These are phyloP conservation scores for Salvia hispanica DNA, from an alignment of 257 asterid genomes.

Conservation along the genomic window DNA sequence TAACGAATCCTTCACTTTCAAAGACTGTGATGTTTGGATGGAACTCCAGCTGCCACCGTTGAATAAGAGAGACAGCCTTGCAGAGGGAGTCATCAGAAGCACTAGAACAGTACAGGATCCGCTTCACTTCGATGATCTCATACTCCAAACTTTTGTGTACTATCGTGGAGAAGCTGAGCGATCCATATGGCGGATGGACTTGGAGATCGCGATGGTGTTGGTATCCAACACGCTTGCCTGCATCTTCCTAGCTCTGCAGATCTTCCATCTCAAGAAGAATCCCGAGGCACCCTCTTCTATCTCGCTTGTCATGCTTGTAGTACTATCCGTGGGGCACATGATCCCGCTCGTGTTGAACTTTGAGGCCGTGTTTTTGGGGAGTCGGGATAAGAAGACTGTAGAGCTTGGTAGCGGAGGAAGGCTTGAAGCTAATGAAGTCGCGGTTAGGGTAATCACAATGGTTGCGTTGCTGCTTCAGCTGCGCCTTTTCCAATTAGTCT, in stretches of 20 bases:
- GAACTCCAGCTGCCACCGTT: slow-evolving; percentile 43
- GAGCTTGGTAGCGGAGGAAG: slow-evolving; percentile 41
- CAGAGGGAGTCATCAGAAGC: slow-evolving; percentile 55
- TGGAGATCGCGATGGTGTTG: slow-evolving; percentile 61
- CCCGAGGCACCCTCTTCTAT: slow-evolving; percentile 45
- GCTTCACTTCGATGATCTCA: slow-evolving; percentile 49
- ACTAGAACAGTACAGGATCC: slow-evolving; percentile 41
- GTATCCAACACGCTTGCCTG: slow-evolving; percentile 59
- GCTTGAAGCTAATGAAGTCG: slow-evolving; percentile 63
- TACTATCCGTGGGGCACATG: slow-evolving; percentile 62
- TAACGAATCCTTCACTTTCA: background rate
- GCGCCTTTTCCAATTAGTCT: slow-evolving; percentile 61
- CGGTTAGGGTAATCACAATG: slow-evolving; percentile 55
- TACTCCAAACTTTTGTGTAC: slow-evolving; percentile 33
- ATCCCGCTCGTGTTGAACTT: slow-evolving; percentile 64
- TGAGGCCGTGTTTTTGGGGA: slow-evolving; percentile 49
- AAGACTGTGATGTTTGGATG: slow-evolving; percentile 61
- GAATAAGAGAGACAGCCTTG: slow-evolving; percentile 18
- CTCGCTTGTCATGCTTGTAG: slow-evolving; percentile 53
- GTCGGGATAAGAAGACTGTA: slow-evolving; percentile 25
- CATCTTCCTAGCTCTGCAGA: slow-evolving; percentile 49
- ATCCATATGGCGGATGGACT: slow-evolving; percentile 70
- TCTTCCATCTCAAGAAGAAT: slow-evolving; percentile 55
- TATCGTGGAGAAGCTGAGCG: slow-evolving; percentile 27
- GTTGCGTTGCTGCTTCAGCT: slow-evolving; percentile 56